Base-by-base conservation (phyloP, 352 stramenopile species). In the Pythium biforme region DNA sequence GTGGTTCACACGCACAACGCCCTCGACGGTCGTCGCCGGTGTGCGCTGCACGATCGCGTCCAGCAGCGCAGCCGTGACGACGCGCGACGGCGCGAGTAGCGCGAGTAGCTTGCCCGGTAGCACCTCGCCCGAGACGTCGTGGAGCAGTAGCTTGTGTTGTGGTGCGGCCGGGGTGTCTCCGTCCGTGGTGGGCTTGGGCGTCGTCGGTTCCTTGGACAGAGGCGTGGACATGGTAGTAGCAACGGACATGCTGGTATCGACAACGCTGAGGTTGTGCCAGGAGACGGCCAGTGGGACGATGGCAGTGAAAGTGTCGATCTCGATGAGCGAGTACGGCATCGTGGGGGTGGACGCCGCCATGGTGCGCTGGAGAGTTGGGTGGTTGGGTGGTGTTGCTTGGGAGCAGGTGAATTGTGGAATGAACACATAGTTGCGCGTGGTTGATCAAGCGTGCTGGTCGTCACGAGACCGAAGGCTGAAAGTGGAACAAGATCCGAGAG, bases 191-290 rank as follows among this genome's bases (percentile, higher is more conserved):
- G 23, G 20, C 10, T 51, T 29, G 10, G 23, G 23, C 27, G 45
- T 29, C 45, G 23, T 51, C 2, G 12, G 23, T 8, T 51, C 27
- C 23, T 51, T 51, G 2, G 45, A 33, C 1, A 22, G 22, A 10
- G 34, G 34, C 34, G 34, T 4, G 8, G 34, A 10, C 10, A 10
- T 17, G 14, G 34, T 17, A 11, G 34, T 10, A 3, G 7, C 9
- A 19, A 17, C 34, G 14, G 34, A 11, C 8, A 11, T 4, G 14
- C 14, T 41, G 34, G 7, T 11, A 22, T 33, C 27, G 8, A 6
- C 45, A 6, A 51, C 45, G 23, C 22, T 33, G 45, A 51, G 45
- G 20, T 51, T 29, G 45, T 51, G 45, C 45, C 45, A 51, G 23
- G 45, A 20, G 45, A 51, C 22, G 15, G 45, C 12, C 4, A 51